Evolutionary conservation across 257 asterid genomes (phyloP).

Genomic region (Jasminum sambac): DNA sequence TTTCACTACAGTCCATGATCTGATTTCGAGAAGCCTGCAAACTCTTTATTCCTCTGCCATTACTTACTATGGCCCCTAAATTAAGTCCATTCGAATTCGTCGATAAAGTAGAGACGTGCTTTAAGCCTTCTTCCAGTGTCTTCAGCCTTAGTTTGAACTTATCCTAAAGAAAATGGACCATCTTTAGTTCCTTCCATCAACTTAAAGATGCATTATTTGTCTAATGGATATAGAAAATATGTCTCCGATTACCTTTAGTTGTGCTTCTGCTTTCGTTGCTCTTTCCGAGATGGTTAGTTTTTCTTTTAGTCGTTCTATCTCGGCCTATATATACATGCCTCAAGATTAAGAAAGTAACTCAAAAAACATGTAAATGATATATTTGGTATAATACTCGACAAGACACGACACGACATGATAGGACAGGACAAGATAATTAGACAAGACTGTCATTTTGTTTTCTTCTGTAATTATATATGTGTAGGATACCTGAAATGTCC

Average conservation of each 20-base stretch:
- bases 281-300: slow-evolving; percentile 71
- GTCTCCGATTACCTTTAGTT: slow-evolving; percentile 55
- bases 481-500: slow-evolving; percentile 57
- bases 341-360: slow-evolving; percentile 7
- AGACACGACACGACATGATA: neutral
- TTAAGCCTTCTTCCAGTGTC: slow-evolving; percentile 78
- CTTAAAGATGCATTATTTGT: neutral
- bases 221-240: slow-evolving; percentile 1
- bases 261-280: slow-evolving; percentile 82
- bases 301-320: slow-evolving; percentile 72
- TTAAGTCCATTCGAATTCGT: slow-evolving; percentile 39
- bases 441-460: too few relatives aligned
- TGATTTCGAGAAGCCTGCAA: slow-evolving; percentile 66
- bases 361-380: neutral
- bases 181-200: slow-evolving; percentile 18
- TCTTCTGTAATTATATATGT: neutral
- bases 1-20: slow-evolving; percentile 41
- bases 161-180: slow-evolving; percentile 51
- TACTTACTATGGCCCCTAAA: slow-evolving; percentile 64
- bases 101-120: slow-evolving; percentile 34
- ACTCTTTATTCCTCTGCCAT: slow-evolving; percentile 45
- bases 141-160: slow-evolving; percentile 82
- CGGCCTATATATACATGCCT: slow-evolving; percentile 48
- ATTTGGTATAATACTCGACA: neutral
- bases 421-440: too few relatives aligned